Percentiles rank a stretch among this genome's conserved stretches.
These are phyloP conservation scores for Dendrocalamus latiflorus DNA, from an alignment of 202 grass and related monocot species.

Conservation along the genomic window DNA sequence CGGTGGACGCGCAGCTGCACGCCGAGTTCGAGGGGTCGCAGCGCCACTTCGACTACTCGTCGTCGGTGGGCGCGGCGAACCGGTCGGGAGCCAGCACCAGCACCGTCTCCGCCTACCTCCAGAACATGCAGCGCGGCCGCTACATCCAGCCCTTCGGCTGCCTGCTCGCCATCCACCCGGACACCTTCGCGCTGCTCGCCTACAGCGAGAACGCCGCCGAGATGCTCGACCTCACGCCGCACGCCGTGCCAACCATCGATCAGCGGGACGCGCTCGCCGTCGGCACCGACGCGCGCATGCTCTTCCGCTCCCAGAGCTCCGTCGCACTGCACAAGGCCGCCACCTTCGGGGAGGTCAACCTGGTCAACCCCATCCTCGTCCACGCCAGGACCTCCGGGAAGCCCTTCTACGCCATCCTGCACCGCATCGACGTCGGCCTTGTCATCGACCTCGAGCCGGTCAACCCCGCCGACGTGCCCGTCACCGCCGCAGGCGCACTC, in stretches of 20 bases:
- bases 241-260: constrained; percentile 90
- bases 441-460: constrained; percentile 89
- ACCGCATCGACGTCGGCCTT: constrained; percentile 74
- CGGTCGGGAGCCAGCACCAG: constrained; percentile 39
- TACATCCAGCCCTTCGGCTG: constrained; percentile 91
- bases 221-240: constrained; percentile 93
- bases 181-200: constrained; percentile 60
- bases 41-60: constrained; percentile 63
- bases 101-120: constrained; percentile 70
- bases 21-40: constrained; percentile 71
- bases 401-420: constrained; percentile 92
- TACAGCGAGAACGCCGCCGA: constrained; percentile 92
- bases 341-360: constrained; percentile 62
- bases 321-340: constrained; percentile 85
- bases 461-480: constrained; percentile 72
- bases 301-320: constrained; percentile 66
- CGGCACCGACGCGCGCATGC: constrained; percentile 57
- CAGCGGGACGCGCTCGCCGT: constrained; percentile 57
- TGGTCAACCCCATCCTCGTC: constrained; percentile 90
- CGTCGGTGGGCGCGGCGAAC: constrained; percentile 41
- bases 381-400: constrained; percentile 83
- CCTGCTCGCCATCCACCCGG: constrained; percentile 68
- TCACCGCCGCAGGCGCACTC: constrained; percentile 69
- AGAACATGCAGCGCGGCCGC: constrained; percentile 69
- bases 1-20: too few species aligned